Base-by-base conservation (phyloP, 2,329 filamentous ascomycete species). In the Nigrospora sphaerica region DNA sequence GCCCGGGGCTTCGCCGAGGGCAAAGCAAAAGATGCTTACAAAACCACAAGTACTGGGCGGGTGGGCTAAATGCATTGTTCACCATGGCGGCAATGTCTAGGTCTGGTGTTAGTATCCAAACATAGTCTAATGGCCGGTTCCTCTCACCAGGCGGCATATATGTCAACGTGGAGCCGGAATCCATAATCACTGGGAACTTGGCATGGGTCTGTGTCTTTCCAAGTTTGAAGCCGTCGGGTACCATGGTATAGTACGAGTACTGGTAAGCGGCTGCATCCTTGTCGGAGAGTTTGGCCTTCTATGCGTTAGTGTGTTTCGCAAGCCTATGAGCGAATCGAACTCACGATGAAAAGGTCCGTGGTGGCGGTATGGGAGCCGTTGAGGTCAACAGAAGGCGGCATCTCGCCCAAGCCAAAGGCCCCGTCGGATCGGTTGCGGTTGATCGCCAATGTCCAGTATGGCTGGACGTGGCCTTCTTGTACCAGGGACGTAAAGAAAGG, bases 241-340 rank as follows among this genome's bases (percentile, higher is more conserved):
- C 61, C 46, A 78, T 68, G 16, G 75, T 77, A 53, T 78, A 78
- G 56, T 74, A 78, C 3, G 74, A 76, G 48, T 72, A 71, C 48
- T 68, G 58, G 59, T 62, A 73, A 1, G 69, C 60, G 6, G 71
- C 69, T 6, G 58, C 57, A 5, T 56, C 57, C 7, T 55, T 48
- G 13, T 59, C 44, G 28, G 59, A 64, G 32, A 78, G 60, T 42
- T 72, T 70, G 37, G 71, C 69, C 74, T 78, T 42, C 18, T 31
- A 0, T 6, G n/a, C 43, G 23, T 49, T 13, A 53, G 44, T 46
- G 34, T 47, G 38, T 6, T 32, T 32, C 6, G n/a, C n/a, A 12
- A 13, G 14, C n/a, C 16, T 1, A 18, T 11, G 3, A 19, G 12
- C 12, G 6, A 19, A 13, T 28, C 18, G 4, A 37, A 44, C 72